phyloP scores from a whole-genome alignment of 768 basidiomycete genomes.

The Russula emetica region DNA sequence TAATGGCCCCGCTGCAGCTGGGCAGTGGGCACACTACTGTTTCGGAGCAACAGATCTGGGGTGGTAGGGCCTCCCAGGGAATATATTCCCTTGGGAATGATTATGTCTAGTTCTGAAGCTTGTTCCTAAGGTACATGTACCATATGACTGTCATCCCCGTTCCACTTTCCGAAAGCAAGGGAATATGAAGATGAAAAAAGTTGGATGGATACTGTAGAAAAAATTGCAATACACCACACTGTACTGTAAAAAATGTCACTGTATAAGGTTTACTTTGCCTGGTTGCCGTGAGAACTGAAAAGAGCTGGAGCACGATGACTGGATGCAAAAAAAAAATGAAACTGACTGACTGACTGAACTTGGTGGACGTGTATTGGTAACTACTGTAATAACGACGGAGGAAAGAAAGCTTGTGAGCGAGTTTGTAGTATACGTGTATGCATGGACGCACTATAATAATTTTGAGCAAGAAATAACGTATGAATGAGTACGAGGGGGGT shows the following conservation, averaged over 20 bases:
- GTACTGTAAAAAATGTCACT: neutral
- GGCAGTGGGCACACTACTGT: neutral
- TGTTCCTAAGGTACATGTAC: neutral
- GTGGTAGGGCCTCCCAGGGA: too few species aligned
- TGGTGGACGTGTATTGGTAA: neutral
- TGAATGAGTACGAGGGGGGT: slow-evolving; percentile 8
- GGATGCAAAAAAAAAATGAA: neutral
- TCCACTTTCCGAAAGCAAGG: neutral
- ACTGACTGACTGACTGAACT: neutral
- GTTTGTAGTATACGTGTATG: neutral
- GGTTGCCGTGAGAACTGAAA: neutral
- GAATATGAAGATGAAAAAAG: neutral
- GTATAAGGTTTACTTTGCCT: neutral
- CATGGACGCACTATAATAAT: neutral
- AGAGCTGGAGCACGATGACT: neutral
- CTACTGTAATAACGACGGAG: neutral
- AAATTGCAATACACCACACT: neutral
- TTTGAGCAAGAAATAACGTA: neutral
- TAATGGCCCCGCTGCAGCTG: neutral
- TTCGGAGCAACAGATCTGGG: neutral
- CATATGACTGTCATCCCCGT: neutral
- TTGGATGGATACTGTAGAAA: neutral
- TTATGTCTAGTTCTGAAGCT: neutral
- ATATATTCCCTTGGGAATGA: too few species aligned
- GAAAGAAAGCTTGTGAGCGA: neutral